Evolutionary conservation across 352 stramenopile species (phyloP).

Genomic region (Phytophthora pistaciae): DNA sequence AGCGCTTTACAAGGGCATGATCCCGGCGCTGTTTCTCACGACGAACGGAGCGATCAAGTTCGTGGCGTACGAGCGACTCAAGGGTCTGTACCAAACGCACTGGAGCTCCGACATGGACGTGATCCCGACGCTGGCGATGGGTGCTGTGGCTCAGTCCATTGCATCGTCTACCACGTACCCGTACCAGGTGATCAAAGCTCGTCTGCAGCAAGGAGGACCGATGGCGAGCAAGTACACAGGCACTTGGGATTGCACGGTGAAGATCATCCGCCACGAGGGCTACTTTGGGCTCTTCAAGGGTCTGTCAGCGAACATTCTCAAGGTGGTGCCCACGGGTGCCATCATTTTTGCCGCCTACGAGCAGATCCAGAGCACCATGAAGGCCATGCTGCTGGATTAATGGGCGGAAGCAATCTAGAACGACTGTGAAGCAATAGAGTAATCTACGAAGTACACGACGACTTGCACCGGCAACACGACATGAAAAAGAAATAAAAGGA

Average conservation of each 20-base stretch:
- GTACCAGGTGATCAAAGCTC: conserved; percentile 97
- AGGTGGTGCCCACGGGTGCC: conserved; percentile 96
- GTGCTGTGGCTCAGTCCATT: conserved; percentile 82
- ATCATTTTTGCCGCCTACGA: conserved; percentile 95
- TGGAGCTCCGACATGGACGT: conserved; percentile 75
- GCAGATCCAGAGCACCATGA: conserved; percentile 75
- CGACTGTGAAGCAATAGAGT: conserved; percentile 37
- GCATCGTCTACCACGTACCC: conserved; percentile 93
- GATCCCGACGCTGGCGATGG: conserved; percentile 79
- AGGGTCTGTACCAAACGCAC: conserved; percentile 66
- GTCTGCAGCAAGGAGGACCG: conserved; percentile 93
- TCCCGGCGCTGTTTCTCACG: conserved; percentile 96
- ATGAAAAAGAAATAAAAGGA: conserved; percentile 25
- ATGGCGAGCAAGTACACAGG: conserved; percentile 89
- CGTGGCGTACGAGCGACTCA: conserved; percentile 85
- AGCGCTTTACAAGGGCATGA: conserved; percentile 96
- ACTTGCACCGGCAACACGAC: conserved; percentile 22
- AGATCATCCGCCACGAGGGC: conserved; percentile 94
- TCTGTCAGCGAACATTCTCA: conserved; percentile 94
- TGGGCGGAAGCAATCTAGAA: conserved; percentile 23
- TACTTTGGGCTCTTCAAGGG: conserved; percentile 96
- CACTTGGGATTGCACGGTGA: conserved; percentile 90
- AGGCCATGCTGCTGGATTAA: conserved; percentile 52
- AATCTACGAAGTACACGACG: conserved; percentile 23
- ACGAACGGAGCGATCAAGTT: conserved; percentile 98